Percentiles rank a stretch among this genome's conserved stretches.
phyloP scores from a whole-genome alignment of 768 basidiomycete species.

The Termitomyces sp. region DNA sequence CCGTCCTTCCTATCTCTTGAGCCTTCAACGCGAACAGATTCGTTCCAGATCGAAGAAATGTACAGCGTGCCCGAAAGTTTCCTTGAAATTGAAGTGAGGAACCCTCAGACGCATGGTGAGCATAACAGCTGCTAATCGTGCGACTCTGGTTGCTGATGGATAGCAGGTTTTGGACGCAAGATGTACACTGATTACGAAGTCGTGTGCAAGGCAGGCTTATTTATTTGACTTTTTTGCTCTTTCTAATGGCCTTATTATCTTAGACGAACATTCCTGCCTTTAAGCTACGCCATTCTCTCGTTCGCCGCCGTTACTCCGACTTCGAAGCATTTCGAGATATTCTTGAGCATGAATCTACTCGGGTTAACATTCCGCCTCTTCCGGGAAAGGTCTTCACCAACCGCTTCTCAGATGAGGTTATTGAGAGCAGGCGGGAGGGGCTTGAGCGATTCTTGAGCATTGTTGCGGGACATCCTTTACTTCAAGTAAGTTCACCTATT shows the following conservation, averaged over 20 bases:
- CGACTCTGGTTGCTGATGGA: neutral
- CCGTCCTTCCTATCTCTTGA: slow-evolving; percentile 11
- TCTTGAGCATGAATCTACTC: slow-evolving; percentile 92
- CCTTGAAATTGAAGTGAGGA: slow-evolving; percentile 94
- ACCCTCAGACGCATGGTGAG: slow-evolving; percentile 93
- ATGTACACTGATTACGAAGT: slow-evolving; percentile 99
- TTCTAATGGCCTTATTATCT: neutral
- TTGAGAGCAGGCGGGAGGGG: slow-evolving; percentile 88
- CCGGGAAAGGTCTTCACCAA: slow-evolving; percentile 99
- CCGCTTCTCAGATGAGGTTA: slow-evolving; percentile 96
- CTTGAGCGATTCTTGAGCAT: slow-evolving; percentile 93
- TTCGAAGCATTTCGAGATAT: slow-evolving; percentile 98
- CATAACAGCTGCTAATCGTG: neutral
- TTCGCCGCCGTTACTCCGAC: slow-evolving; percentile 86
- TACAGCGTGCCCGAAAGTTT: slow-evolving; percentile 97
- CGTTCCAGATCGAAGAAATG: slow-evolving; percentile 89
- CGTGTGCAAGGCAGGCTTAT: slow-evolving; percentile 78
- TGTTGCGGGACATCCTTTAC: slow-evolving; percentile 93
- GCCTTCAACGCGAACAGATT: slow-evolving; percentile 24
- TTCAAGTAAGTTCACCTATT: slow-evolving; percentile 65
- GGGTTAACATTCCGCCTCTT: slow-evolving; percentile 96
- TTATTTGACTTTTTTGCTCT: neutral
- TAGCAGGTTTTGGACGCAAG: slow-evolving; percentile 88
- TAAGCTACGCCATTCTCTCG: slow-evolving; percentile 90
- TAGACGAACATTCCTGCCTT: slow-evolving; percentile 99